Evolutionary conservation across 1,284 basidiomycete genomes (phyloP).

Genomic region (Austroboletus niveus): DNA sequence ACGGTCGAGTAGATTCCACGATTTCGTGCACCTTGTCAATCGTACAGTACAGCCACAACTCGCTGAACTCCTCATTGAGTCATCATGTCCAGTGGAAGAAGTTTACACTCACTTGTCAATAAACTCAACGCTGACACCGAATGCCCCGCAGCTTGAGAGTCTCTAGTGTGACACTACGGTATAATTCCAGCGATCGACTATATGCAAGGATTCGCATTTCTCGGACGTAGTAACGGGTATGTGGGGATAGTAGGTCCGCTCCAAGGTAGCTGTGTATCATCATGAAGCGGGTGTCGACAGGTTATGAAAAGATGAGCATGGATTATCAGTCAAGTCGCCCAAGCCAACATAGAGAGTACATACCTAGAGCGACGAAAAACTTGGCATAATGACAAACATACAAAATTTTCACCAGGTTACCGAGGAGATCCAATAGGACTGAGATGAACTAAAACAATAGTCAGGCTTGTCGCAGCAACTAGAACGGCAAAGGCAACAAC

Average conservation of each 20-base stretch:
- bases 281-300: not conserved
- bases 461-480: conserved; percentile 1
- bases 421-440: conserved; percentile 67
- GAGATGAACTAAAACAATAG: conserved; percentile 50
- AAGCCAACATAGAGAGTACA: not conserved
- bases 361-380: conserved; percentile 80
- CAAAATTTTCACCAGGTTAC: conserved; percentile 71
- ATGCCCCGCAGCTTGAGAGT: conserved; percentile 75
- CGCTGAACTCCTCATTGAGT: conserved; percentile 46
- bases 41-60: conserved; percentile 88
- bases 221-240: conserved; percentile 88
- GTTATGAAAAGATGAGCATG: conserved; percentile 4
- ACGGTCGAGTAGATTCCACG: conserved; percentile 91
- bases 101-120: conserved; percentile 70
- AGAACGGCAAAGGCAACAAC: conserved; percentile 37
- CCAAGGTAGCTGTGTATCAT: conserved; percentile 67
- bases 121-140: conserved; percentile 88
- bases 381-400: conserved; percentile 95
- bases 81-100: not conserved
- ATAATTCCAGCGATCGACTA: conserved; percentile 87
- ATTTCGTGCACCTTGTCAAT: conserved; percentile 95
- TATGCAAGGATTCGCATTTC: conserved; percentile 98
- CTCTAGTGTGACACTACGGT: conserved; percentile 87
- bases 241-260: conserved; percentile 85
- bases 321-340: conserved; percentile 9